These are phyloP conservation scores for Elaeagnus macrophylla DNA, from an alignment of 306 rosid species.

Conservation along the genomic window DNA sequence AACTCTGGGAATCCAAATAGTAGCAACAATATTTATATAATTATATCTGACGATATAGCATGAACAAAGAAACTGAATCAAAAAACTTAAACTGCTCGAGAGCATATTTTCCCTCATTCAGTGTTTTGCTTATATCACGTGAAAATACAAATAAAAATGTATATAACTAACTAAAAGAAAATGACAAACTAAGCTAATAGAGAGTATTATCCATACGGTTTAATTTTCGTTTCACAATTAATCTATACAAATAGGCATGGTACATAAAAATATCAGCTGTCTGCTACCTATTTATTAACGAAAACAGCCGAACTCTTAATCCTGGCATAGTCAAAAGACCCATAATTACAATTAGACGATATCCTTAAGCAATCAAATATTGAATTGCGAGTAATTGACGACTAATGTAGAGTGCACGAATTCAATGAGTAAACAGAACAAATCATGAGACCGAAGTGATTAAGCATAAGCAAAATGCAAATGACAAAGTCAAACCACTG, in stretches of 20 bases:
- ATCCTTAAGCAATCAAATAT: conserved; percentile 11
- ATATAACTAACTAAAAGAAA: not conserved
- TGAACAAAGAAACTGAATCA: not conserved
- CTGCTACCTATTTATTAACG: conserved; percentile 4
- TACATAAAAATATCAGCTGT: not conserved
- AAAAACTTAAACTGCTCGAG: not conserved
- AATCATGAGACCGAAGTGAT: conserved; percentile 12
- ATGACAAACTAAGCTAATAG: not conserved
- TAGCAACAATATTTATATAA: too few species aligned
- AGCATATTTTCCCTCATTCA: conserved; percentile 15
- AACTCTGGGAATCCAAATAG: too few species aligned
- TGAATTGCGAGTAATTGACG: conserved; percentile 8
- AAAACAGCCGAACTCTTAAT: conserved; percentile 12
- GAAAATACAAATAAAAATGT: not conserved
- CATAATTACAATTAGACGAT: conserved; percentile 3
- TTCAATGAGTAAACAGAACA: conserved; percentile 15
- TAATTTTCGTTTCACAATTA: not conserved
- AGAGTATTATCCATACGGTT: conserved; percentile 5
- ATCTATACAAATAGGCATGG: conserved; percentile 4
- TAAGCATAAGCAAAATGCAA: conserved; percentile 17
- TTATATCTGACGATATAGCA: too few species aligned
- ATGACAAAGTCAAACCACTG: conserved; percentile 18
- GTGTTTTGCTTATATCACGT: not conserved
- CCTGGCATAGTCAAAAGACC: conserved; percentile 4
- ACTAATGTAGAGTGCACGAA: conserved; percentile 18